Percentiles rank a stretch among this genome's conserved stretches.
phyloP scores from a whole-genome alignment of 2,329 filamentous ascomycete species.

The Ambrosiella cleistominuta region DNA sequence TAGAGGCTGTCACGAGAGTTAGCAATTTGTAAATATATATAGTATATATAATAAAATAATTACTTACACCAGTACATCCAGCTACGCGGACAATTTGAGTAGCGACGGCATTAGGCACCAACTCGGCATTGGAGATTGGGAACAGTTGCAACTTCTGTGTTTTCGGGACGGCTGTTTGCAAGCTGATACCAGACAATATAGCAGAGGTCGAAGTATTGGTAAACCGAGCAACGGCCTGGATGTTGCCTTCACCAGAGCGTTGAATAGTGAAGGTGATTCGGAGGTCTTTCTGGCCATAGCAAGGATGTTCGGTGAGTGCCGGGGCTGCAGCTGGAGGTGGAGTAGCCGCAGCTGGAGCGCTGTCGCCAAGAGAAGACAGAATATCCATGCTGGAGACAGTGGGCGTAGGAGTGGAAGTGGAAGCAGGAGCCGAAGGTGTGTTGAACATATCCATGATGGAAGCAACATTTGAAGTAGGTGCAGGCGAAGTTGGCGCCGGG shows the following conservation, averaged over 20 bases:
- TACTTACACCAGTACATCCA: conserved; percentile 73
- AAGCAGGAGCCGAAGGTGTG: conserved; percentile 22
- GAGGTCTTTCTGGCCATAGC: conserved; percentile 76
- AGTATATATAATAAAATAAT: not conserved
- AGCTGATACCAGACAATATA: conserved; percentile 53
- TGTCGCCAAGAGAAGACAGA: conserved; percentile 26
- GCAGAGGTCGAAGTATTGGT: conserved; percentile 53
- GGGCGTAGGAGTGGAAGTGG: conserved; percentile 18
- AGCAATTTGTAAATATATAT: conserved; percentile 7
- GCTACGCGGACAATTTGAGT: conserved; percentile 81
- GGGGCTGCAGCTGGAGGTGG: conserved; percentile 21
- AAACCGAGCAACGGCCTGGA: conserved; percentile 74
- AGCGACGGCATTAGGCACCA: conserved; percentile 63
- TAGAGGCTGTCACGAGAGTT: conserved; percentile 42
- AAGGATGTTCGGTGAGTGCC: conserved; percentile 42
- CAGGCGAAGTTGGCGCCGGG: conserved; percentile 23
- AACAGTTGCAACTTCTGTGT: conserved; percentile 86
- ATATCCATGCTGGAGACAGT: conserved; percentile 31
- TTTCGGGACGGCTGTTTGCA: conserved; percentile 93
- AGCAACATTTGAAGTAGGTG: conserved; percentile 39
- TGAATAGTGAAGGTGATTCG: conserved; percentile 68
- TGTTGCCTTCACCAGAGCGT: conserved; percentile 57
- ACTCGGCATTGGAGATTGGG: conserved; percentile 65
- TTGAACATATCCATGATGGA: conserved; percentile 87
- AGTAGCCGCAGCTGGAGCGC: conserved; percentile 18